Conservation (phyloP, 345 rosid species). For the Gossypium arboreum region DNA sequence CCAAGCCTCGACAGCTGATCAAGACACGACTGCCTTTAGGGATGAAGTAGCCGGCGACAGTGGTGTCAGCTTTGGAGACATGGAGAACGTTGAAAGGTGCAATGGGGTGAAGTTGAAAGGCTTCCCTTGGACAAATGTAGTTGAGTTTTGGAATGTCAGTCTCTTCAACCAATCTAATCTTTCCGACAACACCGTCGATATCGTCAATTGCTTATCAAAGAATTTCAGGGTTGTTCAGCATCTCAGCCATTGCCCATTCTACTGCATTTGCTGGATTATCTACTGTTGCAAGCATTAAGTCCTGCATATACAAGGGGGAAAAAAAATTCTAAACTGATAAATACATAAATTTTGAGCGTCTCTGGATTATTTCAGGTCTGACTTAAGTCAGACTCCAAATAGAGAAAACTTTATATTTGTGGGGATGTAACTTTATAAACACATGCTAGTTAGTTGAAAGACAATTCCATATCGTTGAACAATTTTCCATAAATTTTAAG, state of each 20-base stretch:
- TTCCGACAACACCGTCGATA: neutral
- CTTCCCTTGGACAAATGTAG: neutral
- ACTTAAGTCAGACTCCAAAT: too few relatives aligned
- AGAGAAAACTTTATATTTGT: neutral
- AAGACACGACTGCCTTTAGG: neutral
- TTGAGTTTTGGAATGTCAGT: neutral
- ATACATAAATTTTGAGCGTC: neutral
- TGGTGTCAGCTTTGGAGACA: neutral
- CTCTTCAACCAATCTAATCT: neutral
- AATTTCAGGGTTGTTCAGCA: too few relatives aligned
- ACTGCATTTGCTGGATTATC: neutral
- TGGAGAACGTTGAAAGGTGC: slow-evolving; percentile 2
- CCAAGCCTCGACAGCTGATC: neutral
- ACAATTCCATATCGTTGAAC: too few relatives aligned
- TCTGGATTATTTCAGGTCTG: too few relatives aligned
- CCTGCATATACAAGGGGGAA: neutral
- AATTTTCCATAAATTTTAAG: too few relatives aligned
- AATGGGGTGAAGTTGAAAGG: neutral
- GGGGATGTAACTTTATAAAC: neutral
- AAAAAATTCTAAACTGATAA: neutral
- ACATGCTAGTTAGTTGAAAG: neutral
- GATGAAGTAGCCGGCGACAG: neutral
- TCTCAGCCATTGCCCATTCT: neutral
- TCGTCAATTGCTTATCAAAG: too few relatives aligned
- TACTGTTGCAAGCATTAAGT: neutral